Evolutionary conservation across 2,329 filamentous ascomycete species (phyloP), one percentile per base, ranked within the genome.

Genomic region (Colletotrichum trifolii): DNA sequence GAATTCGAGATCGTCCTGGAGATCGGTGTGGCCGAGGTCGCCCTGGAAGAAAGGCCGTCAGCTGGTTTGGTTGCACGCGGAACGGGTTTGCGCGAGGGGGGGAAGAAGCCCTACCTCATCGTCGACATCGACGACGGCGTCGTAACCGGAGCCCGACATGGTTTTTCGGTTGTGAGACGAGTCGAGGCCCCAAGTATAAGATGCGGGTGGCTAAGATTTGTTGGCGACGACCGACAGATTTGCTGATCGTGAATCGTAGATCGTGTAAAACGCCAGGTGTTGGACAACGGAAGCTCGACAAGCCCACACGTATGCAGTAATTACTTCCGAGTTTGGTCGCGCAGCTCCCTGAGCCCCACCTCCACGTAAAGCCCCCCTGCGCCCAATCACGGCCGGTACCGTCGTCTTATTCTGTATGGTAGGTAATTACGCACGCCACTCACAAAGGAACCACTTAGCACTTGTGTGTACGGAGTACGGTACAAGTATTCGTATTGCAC

Each of bases 1-100:
- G 83, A 99, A 99, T 86, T 98, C 96, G 77, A 99, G 94, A 81
- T 98, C 96, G 79, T 97, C 95, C 84, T 97, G 94, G 33, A 99
- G 91, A 79, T 99, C 96, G 62, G 96, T 99, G 81, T 97, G 94
- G 73, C 96, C 96, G 76, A 99, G 89, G 81, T 99, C 96, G 74
- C 95, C 95, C 94, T 98, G 76, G 36, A 46, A 60, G 47, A 50
- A 54, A 46, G 67, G 2, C 71, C 67, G 46, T 66, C 12, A 60
- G 61, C 49, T 25, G 34, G 52, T 25, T 43, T 25, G 34, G 52
- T 25, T 43, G 33, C 10, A 3, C 13, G 6, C 9, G 34, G 11
- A 12, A 25, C 45, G 54, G 46, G 43, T 39, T 11, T 8, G 46
- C n/a, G n/a, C 35, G 39, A 25, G 12, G 35, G 43, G 50, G 53